Evolutionary conservation across 306 rosid genomes (phyloP), one percentile per base, ranked within the genome.

Genomic region (Herpetospermum pedunculosum): DNA sequence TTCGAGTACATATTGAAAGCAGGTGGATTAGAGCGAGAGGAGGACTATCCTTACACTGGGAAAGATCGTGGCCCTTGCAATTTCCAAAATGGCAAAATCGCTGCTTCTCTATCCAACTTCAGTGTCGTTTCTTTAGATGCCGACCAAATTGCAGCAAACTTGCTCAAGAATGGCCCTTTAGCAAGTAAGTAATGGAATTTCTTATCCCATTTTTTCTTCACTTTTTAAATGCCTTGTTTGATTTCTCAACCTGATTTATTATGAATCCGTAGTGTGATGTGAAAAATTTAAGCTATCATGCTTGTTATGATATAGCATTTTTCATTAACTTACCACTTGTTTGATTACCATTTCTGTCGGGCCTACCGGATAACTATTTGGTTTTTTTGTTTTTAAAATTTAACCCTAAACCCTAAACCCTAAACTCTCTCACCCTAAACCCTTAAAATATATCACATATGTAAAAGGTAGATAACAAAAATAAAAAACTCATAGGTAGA

Each of bases 101-200:
- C 29, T 1, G 91, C 90, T 52, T 74, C 96, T 0, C 97, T 84
- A 18, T 23, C 91, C 30, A 95, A 95, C 77, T 95, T 84, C 89
- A 91, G 96, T 26, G 99, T 95, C 53, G 71, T 95, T 75, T 87
- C 97, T 37, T 47, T 73, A 1, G 96, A 95, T 16, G 97, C 90
- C 77, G 96, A 95, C 2, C 99, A 95, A 82, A 88, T 91, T 81
- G 97, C 97, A 50, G 96, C 99, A 18, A 95, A 95, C 85, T 88
- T 95, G 75, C 83, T 95, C 59, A 79, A 82, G 85, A 79, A 91
- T 80, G 99, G 97, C 77, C 99, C 99, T 67, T 90, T 89, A 77
- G 90, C 99, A 86, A 82, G 98, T 92, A 88, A 18, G 5, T 1
- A 46, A 47, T 63, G 3, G 12, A 28, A 48, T 32, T n/a, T 55